Percentiles rank a stretch among this genome's conserved stretches.
These are phyloP conservation scores for Calocybe gangraenosa DNA, from an alignment of 768 basidiomycete genomes.

Conservation along the genomic window DNA sequence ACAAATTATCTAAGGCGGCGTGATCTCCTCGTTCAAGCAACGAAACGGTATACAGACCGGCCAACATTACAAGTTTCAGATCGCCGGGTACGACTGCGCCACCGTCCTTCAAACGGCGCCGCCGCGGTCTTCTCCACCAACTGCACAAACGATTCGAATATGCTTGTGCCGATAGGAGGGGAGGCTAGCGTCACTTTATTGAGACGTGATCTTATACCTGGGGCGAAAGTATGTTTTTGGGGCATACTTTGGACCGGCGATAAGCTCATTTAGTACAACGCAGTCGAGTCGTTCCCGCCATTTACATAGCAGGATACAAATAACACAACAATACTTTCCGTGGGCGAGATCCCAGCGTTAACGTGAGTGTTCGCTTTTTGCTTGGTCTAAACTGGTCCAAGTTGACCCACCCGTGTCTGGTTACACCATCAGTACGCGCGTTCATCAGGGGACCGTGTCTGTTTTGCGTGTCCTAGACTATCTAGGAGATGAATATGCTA, in stretches of 20 bases:
- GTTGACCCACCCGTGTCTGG: constrained; percentile 1
- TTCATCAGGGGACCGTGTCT: constrained; percentile 11
- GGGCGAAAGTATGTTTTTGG: no score
- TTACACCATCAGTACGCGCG: constrained; percentile 10
- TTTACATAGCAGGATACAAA: constrained; percentile 9
- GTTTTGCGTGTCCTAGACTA: constrained; percentile 11
- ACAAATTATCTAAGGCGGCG: constrained; percentile 13
- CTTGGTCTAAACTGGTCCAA: no score
- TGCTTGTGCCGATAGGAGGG: background rate
- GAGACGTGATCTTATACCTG: constrained; percentile 10
- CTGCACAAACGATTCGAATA: background rate
- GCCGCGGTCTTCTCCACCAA: background rate
- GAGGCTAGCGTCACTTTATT: background rate
- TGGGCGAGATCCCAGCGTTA: constrained; percentile 13
- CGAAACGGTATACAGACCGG: constrained; percentile 2
- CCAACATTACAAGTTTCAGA: constrained; percentile 8
- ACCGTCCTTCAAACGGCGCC: background rate
- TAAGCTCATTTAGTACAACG: constrained; percentile 7
- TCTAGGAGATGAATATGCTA: constrained; percentile 9
- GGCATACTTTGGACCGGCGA: constrained; percentile 2
- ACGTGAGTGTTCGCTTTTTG: constrained; percentile 8
- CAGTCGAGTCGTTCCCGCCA: constrained; percentile 1
- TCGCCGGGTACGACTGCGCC: constrained; percentile 11
- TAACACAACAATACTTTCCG: constrained; percentile 10
- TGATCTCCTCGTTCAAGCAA: constrained; percentile 13